Percentiles rank a stretch among this genome's conserved stretches.
phyloP scores from a whole-genome alignment of 139 green algal genomes.

The Coelastrella sp. region DNA sequence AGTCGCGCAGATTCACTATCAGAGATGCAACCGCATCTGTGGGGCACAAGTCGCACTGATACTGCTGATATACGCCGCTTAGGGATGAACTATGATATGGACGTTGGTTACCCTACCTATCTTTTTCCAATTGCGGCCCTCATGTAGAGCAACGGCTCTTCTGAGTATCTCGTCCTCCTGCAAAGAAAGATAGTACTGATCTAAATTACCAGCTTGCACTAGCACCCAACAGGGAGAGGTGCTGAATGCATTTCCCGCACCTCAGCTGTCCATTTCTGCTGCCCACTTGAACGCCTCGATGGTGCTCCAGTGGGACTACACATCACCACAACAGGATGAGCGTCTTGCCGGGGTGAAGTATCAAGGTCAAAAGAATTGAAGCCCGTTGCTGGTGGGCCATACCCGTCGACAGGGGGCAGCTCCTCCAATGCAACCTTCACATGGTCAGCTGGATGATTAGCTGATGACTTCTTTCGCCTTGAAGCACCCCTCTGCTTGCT shows the following conservation, averaged over 20 bases:
- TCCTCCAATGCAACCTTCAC: not conserved
- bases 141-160: constrained; percentile 74
- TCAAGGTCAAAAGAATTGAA: not conserved
- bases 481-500: not conserved
- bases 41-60: not conserved
- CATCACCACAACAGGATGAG: not conserved
- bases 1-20: not conserved
- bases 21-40: not conserved
- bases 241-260: not conserved
- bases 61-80: not conserved
- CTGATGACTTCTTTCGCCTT: not conserved
- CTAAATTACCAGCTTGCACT: not conserved
- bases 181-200: not conserved
- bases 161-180: constrained; percentile 85
- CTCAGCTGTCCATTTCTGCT: constrained; percentile 4
- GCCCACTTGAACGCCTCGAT: not conserved
- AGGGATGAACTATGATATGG: not conserved
- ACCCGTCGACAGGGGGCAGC: constrained; percentile 40
- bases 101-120: constrained; percentile 66
- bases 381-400: not conserved
- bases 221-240: not conserved
- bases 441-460: not conserved
- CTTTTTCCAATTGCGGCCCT: constrained; percentile 89
- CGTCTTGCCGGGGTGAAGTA: not conserved
- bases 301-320: constrained; percentile 9